phyloP scores from a whole-genome alignment of 1,139 yeast genomes.

The Yarrowia galli region DNA sequence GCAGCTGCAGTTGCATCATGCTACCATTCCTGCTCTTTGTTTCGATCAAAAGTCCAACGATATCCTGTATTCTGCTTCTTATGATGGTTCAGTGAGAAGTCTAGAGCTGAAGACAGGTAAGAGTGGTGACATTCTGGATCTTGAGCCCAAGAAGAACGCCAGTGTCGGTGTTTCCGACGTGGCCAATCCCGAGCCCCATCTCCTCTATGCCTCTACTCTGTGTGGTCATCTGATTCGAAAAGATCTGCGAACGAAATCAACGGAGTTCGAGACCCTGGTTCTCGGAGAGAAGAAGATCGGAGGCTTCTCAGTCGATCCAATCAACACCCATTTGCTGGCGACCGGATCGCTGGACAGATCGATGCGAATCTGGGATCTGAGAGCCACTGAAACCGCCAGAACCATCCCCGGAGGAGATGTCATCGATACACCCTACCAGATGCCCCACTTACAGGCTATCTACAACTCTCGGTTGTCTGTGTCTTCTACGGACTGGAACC shows the following conservation, averaged over 20 bases:
- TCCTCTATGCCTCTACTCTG: slow-evolving; percentile 75
- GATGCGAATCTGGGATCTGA: slow-evolving; percentile 82
- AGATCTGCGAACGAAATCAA: slow-evolving; percentile 63
- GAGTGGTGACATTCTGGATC: slow-evolving; percentile 59
- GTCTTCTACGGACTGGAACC: slow-evolving; percentile 87
- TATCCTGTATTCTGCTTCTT: slow-evolving; percentile 72
- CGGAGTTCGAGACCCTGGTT: slow-evolving; percentile 55
- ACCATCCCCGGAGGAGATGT: slow-evolving; percentile 51
- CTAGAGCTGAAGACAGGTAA: slow-evolving; percentile 69
- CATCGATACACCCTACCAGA: slow-evolving; percentile 44
- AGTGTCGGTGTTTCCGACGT: slow-evolving; percentile 62
- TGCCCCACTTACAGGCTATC: slow-evolving; percentile 66
- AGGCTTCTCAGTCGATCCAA: slow-evolving; percentile 81
- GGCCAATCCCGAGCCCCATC: slow-evolving; percentile 60
- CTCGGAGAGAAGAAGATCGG: slow-evolving; percentile 92
- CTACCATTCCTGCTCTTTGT: slow-evolving; percentile 69
- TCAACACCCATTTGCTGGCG: slow-evolving; percentile 64
- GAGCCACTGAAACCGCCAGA: slow-evolving; percentile 59
- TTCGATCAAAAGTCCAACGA: slow-evolving; percentile 61
- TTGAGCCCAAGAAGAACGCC: slow-evolving; percentile 47
- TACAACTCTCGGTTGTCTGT: slow-evolving; percentile 79
- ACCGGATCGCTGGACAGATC: slow-evolving; percentile 90
- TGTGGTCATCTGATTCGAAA: slow-evolving; percentile 76
- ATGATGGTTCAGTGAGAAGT: slow-evolving; percentile 83
- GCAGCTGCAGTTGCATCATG: slow-evolving; percentile 76